phyloP scores from a whole-genome alignment of 202 grass and related monocot species.

The Bolboschoenoplectus hybrid region DNA sequence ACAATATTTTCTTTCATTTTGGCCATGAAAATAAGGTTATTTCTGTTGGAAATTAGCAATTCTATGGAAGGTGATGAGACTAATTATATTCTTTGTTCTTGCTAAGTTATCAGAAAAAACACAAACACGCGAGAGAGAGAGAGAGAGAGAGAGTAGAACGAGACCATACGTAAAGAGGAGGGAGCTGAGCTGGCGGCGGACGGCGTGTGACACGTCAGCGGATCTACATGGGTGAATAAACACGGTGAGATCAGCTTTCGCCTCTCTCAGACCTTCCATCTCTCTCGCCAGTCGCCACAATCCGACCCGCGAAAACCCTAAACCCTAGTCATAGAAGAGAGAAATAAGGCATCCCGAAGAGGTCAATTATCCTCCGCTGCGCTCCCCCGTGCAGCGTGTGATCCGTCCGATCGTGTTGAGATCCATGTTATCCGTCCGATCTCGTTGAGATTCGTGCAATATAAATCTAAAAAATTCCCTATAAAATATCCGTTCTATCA shows the following conservation, averaged over 20 bases:
- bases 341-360: not conserved
- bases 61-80: not conserved
- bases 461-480: too few species aligned
- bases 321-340: conserved; percentile 23
- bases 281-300: conserved; percentile 23
- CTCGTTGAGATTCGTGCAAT: too few species aligned
- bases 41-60: not conserved
- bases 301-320: conserved; percentile 13
- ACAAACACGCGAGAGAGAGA: not conserved
- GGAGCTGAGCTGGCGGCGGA: conserved; percentile 68
- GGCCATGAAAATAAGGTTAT: not conserved
- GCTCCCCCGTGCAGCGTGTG: too few species aligned
- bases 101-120: not conserved
- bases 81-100: conserved; percentile 1
- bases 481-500: not conserved
- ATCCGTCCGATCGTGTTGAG: too few species aligned
- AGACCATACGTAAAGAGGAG: conserved; percentile 73
- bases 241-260: conserved; percentile 56
- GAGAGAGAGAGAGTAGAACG: not conserved
- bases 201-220: conserved; percentile 46
- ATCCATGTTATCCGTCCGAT: too few species aligned
- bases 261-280: conserved; percentile 67
- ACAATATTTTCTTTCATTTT: not conserved
- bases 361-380: not conserved
- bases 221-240: conserved; percentile 75